Base-by-base conservation (phyloP, 345 rosid genomes). In the Barbarea vulgaris region DNA sequence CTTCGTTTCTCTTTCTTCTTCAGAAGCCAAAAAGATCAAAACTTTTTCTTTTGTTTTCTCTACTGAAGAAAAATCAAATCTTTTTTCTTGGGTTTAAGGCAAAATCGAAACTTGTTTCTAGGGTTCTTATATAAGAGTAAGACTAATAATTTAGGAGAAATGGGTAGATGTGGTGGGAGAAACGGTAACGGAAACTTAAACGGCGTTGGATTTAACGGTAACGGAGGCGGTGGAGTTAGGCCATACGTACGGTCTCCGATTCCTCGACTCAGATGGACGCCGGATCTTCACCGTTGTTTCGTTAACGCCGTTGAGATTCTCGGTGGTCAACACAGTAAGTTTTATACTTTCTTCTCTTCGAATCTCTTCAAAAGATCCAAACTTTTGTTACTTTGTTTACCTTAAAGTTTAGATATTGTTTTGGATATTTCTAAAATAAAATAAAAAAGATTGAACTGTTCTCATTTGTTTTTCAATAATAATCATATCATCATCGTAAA, bases 231-330 rank as follows among this genome's bases (percentile, higher is more conserved):
- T 9, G 81, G 87, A n/a, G 97, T 92, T 60, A 85, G 99, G 69
- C 96, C 89, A 19, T 92, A 96, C 75, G 73, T 90, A 74, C 85
- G 99, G 69, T 96, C 99, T 25, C 94, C 92, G 34, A 88, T 92
- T 34, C 96, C 98, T 66, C 88, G 99, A 4, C 77, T 96, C 69
- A 80, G 97, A 79, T 96, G 99, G 99, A 96, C 99, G 14, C 96
- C 99, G 18, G 98, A 93, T 50, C 98, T 96, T 61, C 99, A 96
- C 78, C 94, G 81, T 70, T 86, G 94, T 63, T 96, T 96, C 73
- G 85, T 96, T 82, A 85, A 86, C 81, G 99, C 98, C 70, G 85
- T 96, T 13, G 90, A 93, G 15, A 65, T 85, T 24, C 99, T 96
- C 31, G 99, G 99, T 41, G 99, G 99, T 21, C 96, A 86, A 70